Evolutionary conservation across 2,329 filamentous ascomycete genomes (phyloP), one percentile per base, ranked within the genome.

Genomic region (Paecilomyces formosus): DNA sequence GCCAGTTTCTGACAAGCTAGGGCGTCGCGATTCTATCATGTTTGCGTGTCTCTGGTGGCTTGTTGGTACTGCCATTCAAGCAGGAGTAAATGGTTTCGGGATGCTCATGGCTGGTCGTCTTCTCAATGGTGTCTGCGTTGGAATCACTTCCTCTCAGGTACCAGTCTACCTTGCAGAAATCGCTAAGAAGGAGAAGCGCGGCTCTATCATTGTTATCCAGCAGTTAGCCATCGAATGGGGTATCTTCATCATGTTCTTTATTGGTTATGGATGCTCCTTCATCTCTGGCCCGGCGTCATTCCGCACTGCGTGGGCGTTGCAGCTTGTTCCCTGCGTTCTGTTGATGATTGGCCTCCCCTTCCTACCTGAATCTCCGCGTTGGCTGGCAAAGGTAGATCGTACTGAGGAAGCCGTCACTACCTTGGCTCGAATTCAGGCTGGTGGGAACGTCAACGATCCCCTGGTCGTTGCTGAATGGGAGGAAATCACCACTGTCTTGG

Each of bases 31-130:
- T 56, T 73, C 78, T 12, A 78, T 82, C 51, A 71, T 77, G 59
- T 76, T 80, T 61, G 76, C 78, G 15, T 81, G 75, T 55, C 56
- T 81, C 1, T 80, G 75, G 64, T 82, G 79, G 80, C 72, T 81
- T 24, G 60, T 73, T 22, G 77, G 77, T 4, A 78, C 77, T 3
- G 74, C 74, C 55, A 66, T 70, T 65, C 82, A 71, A 61, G 70
- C 72, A 57, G 71, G 72, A 18, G 68, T 65, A 21, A 73, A 69
- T 60, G 67, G 72, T 12, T 66, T 72, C 28, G 74, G 70, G 1
- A 71, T 78, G 76, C 61, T 80, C 18, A 68, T 70, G 24, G 62
- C 64, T 24, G 66, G 67, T 26, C 63, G 68, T 33, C 55, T 69
- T 26, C 56, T 70, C 22, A 69, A 69, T 57, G 67, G 67, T 21